These are phyloP conservation scores for Tricharina praecox DNA, from an alignment of 495 filamentous ascomycete genomes.

Conservation along the genomic window DNA sequence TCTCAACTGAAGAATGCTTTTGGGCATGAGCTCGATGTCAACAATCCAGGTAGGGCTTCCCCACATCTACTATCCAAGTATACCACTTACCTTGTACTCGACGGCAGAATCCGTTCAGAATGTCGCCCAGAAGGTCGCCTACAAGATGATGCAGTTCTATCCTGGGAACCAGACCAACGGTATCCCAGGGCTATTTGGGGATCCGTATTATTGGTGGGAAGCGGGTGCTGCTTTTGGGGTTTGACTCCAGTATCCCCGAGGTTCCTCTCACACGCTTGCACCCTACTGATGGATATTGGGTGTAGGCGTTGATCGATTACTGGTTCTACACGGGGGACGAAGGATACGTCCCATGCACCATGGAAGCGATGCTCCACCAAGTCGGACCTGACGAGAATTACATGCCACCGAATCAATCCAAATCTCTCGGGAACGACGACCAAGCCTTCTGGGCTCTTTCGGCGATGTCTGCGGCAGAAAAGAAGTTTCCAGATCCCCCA, in stretches of 20 bases:
- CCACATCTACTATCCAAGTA: neutral
- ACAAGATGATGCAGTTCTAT: slow-evolving; percentile 56
- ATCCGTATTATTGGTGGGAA: slow-evolving; percentile 59
- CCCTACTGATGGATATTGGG: neutral
- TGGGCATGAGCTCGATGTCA: slow-evolving; percentile 1
- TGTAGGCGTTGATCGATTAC: slow-evolving; percentile 53
- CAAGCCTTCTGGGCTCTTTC: slow-evolving; percentile 73
- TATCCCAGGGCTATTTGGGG: slow-evolving; percentile 40
- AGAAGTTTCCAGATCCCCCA: slow-evolving; percentile 50
- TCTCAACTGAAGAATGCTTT: neutral
- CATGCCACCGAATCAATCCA: slow-evolving; percentile 69
- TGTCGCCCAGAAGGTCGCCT: slow-evolving; percentile 40
- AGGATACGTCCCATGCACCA: slow-evolving; percentile 52
- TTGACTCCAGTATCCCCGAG: neutral
- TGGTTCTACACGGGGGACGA: slow-evolving; percentile 65
- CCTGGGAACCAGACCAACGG: slow-evolving; percentile 45
- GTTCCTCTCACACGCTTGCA: too few relatives aligned
- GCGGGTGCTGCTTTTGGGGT: slow-evolving; percentile 30
- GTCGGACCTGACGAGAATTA: slow-evolving; percentile 48
- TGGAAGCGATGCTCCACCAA: slow-evolving; percentile 54
- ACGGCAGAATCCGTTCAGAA: slow-evolving; percentile 46
- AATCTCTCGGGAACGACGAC: slow-evolving; percentile 59
- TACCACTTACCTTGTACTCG: neutral
- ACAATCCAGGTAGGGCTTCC: neutral
- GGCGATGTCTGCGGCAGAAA: slow-evolving; percentile 66